phyloP scores from a whole-genome alignment of 177 flowering plant species.

The Vitis hybrid region DNA sequence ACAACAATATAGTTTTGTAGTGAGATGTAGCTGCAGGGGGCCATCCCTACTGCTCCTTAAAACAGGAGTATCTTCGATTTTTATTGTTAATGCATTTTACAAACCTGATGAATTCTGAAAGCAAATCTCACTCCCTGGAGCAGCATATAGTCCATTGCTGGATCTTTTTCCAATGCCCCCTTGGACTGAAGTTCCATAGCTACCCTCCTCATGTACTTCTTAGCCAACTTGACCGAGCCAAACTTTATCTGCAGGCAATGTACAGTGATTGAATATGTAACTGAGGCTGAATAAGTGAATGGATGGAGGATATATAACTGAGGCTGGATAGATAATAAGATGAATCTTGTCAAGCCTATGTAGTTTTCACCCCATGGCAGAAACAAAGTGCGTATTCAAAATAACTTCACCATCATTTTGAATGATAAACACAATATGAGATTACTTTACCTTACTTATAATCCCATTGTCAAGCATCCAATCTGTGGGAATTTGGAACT shows the following conservation, averaged over 20 bases:
- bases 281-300: neutral
- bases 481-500: constrained; percentile 75
- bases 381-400: neutral
- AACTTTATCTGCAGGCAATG: constrained; percentile 66
- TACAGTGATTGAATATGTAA: too few species aligned
- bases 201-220: constrained; percentile 82
- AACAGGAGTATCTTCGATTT: neutral
- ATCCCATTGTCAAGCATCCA: constrained; percentile 92
- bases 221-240: constrained; percentile 84
- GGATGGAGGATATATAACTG: too few species aligned
- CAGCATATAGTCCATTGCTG: constrained; percentile 80
- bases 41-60: too few species aligned
- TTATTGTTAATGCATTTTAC: constrained; percentile 1
- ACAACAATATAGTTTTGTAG: too few species aligned
- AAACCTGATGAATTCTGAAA: constrained; percentile 94
- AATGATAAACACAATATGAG: neutral
- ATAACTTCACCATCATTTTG: neutral
- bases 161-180: constrained; percentile 63
- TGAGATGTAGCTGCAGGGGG: too few species aligned
- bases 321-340: neutral
- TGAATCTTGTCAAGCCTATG: neutral
- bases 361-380: neutral
- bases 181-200: constrained; percentile 74
- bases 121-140: constrained; percentile 98
- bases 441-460: constrained; percentile 58